Percentiles rank a stretch among this genome's conserved stretches.
These are phyloP conservation scores for Colletotrichum sp. DNA, from an alignment of 2,329 filamentous ascomycete genomes.

Conservation along the genomic window DNA sequence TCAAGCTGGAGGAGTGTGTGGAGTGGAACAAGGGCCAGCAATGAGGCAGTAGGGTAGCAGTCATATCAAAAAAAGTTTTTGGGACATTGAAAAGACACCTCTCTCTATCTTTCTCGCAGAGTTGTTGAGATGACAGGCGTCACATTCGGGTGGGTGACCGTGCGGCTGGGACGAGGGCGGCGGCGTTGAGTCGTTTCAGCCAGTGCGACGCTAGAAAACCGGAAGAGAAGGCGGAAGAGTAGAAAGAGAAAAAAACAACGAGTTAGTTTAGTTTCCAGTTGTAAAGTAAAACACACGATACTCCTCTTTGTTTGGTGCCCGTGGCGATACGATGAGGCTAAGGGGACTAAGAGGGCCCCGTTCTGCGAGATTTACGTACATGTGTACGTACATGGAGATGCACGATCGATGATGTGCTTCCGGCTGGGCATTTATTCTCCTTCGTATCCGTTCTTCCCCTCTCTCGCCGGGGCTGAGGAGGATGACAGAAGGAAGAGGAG, in stretches of 20 bases:
- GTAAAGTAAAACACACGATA: neutral
- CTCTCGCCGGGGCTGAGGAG: neutral
- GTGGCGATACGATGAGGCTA: neutral
- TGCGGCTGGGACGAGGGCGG: neutral
- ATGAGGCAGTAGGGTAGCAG: slow-evolving; percentile 7
- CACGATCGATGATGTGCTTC: slow-evolving; percentile 15
- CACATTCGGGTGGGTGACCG: slow-evolving; percentile 2
- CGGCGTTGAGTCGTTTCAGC: neutral
- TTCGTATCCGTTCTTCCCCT: neutral
- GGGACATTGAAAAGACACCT: neutral
- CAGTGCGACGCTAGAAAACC: slow-evolving; percentile 7
- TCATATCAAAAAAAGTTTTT: neutral
- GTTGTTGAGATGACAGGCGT: slow-evolving; percentile 14
- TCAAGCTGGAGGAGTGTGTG: slow-evolving; percentile 88
- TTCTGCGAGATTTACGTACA: slow-evolving; percentile 10
- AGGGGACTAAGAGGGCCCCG: neutral
- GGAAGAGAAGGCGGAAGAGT: neutral
- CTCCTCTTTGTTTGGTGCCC: neutral
- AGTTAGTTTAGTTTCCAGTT: neutral
- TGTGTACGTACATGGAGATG: neutral
- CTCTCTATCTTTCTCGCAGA: neutral
- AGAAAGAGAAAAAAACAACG: neutral
- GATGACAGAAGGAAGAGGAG: neutral
- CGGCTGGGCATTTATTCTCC: slow-evolving; percentile 2
- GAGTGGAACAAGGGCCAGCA: slow-evolving; percentile 71